Evolutionary conservation across 345 rosid species (phyloP).

Genomic region (thale cress (Arabidopsis thaliana)): TAIR10.1 NC_003076.8:1284501-1285000

Average conservation of each 20-base stretch:
- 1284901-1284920: conserved; percentile 59
- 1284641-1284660: conserved; percentile 75
- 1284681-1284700: conserved; percentile 94
- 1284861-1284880: conserved; percentile 72
- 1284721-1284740: conserved; percentile 61
- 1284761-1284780: conserved; percentile 77
- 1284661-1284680: conserved; percentile 86
- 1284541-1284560: conserved; percentile 68
- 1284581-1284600: conserved; percentile 62
- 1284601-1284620: conserved; percentile 79
- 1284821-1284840: conserved; percentile 72
- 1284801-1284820: conserved; percentile 92
- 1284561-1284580: conserved; percentile 79
- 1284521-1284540: conserved; percentile 78
- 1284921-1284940: conserved; percentile 85
- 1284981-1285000: conserved; percentile 82
- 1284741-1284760: conserved; percentile 87
- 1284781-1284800: conserved; percentile 85
- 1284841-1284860: conserved; percentile 71
- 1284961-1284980: conserved; percentile 76
- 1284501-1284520: conserved; percentile 83
- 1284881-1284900: conserved; percentile 69
- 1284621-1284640: conserved; percentile 82
- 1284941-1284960: conserved; percentile 88
- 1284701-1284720: conserved; percentile 92